Base-by-base conservation (phyloP, 805 yeast species). In the Cyberlindnera mississippiensis region DNA sequence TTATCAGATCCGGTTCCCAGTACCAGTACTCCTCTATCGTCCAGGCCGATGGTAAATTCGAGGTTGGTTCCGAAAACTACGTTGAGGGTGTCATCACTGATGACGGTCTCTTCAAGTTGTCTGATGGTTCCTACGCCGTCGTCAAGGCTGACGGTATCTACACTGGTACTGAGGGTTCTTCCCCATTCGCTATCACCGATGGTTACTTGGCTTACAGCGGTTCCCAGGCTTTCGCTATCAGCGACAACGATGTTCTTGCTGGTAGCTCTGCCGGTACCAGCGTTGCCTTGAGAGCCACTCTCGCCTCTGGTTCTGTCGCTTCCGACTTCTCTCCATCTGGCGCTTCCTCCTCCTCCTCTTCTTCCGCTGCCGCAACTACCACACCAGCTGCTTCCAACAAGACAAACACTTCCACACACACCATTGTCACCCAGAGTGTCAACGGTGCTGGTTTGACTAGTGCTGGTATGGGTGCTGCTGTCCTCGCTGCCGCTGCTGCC, bases 101-200 rank as follows among this genome's bases (percentile, higher is more conserved):
- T 41, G 61, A 45, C 12, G 68, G 69, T 49, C 44, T 41, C 34
- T 53, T 65, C 38, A 55, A 59, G 44, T 46, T 60, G 16, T 30
- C 45, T 29, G 64, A 61, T 38, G 62, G 56, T 35, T 46, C 54
- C 11, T 64, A 41, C 48, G 65, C 59, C 24, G 59, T 55, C 37
- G 60, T 58, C 20, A 42, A 37, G 35, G 59, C 50, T 34, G 55
- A 49, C 41, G 39, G 53, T 16, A 55, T 58, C 33, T 60, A 53
- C 33, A 35, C 63, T 20, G 55, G 54, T 26, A 9, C 56, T 12
- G 56, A 55, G 15, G 63, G 71, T 35, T 57, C 71, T 26, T 45
- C 62, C 15, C 68, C 72, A 4, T 75, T 69, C 53, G 50, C 71
- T 19, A 61, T 74, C 49, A 22, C 51, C 7, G 55, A 61, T 34